A percentile compares a stretch with the other conserved stretches of the same genome.
Conservation (phyloP, 2,329 filamentous ascomycete species). For the Aspergillus neotritici region DNA sequence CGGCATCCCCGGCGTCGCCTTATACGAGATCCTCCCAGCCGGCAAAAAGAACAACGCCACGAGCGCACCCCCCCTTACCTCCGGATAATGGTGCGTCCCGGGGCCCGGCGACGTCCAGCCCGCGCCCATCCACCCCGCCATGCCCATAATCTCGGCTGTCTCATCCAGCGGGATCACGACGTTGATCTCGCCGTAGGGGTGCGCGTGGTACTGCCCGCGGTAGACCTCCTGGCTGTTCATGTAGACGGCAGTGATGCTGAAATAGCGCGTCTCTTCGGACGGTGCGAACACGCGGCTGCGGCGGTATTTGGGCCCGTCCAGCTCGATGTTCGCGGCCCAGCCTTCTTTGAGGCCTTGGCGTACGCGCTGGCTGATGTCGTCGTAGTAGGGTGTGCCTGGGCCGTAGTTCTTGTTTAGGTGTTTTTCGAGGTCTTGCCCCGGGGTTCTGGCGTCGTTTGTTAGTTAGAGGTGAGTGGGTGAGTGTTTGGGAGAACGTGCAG, state of each 20-base stretch:
- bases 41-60: conserved; percentile 54
- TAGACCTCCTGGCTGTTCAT: conserved; percentile 50
- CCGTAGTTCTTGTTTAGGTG: conserved; percentile 42
- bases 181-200: conserved; percentile 54
- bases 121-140: conserved; percentile 52
- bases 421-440: conserved; percentile 43
- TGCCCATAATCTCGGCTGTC: conserved; percentile 48
- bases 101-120: conserved; percentile 53
- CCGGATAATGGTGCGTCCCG: conserved; percentile 54
- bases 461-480: background rate
- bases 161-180: conserved; percentile 49
- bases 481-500: conserved; percentile 16
- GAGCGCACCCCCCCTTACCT: conserved; percentile 47
- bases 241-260: conserved; percentile 55
- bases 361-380: conserved; percentile 39
- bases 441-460: conserved; percentile 34
- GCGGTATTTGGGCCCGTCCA: conserved; percentile 45
- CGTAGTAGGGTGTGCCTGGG: conserved; percentile 40
- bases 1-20: conserved; percentile 2
- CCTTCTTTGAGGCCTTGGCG: conserved; percentile 40
- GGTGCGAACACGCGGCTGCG: conserved; percentile 46
- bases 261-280: conserved; percentile 44
- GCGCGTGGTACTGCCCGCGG: conserved; percentile 49
- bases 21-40: conserved; percentile 44
- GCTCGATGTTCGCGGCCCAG: conserved; percentile 42